These are phyloP conservation scores for Ophiostoma novo-ulmi DNA, from an alignment of 2,329 filamentous ascomycete species.

Conservation along the genomic window DNA sequence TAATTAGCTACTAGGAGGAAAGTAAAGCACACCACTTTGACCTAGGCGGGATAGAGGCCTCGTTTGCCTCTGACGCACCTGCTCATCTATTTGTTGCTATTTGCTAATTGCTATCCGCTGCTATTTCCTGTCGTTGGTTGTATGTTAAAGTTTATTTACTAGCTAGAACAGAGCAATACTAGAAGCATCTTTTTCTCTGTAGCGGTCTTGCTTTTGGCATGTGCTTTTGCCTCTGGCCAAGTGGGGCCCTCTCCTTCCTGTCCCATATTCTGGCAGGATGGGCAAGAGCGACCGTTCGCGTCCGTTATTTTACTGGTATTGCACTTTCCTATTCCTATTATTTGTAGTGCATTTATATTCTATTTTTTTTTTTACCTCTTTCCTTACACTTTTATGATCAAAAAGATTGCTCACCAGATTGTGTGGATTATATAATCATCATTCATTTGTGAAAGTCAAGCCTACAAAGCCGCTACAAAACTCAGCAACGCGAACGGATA, in stretches of 20 bases:
- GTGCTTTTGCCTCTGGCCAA: slow-evolving; percentile 21
- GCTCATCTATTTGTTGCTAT: background rate
- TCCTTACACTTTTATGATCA: background rate
- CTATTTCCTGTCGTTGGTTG: background rate
- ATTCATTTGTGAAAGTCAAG: background rate
- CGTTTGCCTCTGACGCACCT: slow-evolving; percentile 7
- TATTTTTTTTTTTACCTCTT: background rate
- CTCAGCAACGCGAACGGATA: background rate
- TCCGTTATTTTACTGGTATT: background rate
- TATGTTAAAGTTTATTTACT: background rate
- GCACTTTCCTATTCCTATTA: background rate
- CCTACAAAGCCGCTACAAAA: no score
- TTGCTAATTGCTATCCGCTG: background rate
- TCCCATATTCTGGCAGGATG: background rate
- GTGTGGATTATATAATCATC: background rate
- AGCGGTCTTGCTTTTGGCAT: slow-evolving; percentile 21
- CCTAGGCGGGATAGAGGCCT: slow-evolving; percentile 2
- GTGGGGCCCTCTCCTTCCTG: background rate
- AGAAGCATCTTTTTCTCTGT: background rate
- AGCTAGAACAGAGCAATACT: background rate
- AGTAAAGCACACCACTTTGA: slow-evolving; percentile 20
- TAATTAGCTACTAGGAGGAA: background rate
- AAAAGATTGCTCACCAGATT: background rate
- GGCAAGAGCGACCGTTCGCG: background rate
- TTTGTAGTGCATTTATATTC: background rate